Evolutionary conservation across 2,329 filamentous ascomycete genomes (phyloP).

Genomic region (Pseudopithomyces chartarum): DNA sequence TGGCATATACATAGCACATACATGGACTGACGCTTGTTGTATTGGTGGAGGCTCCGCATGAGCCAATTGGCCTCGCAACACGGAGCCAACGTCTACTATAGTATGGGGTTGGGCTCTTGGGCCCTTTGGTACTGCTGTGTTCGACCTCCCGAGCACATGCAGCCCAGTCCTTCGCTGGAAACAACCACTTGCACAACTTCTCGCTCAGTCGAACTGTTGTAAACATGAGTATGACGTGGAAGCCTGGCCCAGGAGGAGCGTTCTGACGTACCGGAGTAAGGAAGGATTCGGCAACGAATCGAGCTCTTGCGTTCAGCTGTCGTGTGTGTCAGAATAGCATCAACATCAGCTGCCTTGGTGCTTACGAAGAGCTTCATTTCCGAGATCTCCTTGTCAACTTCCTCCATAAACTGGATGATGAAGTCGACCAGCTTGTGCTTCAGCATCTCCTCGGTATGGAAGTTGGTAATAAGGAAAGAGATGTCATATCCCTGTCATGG

Average conservation of each 20-base stretch:
- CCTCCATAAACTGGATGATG: conserved; percentile 99
- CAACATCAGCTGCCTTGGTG: background rate
- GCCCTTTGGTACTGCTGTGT: background rate
- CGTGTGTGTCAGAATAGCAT: conserved; percentile 34
- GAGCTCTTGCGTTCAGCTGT: conserved; percentile 91
- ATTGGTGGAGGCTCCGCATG: background rate
- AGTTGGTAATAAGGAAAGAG: conserved; percentile 97
- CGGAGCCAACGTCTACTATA: background rate
- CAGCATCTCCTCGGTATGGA: conserved; percentile 97
- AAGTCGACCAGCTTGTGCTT: conserved; percentile 99
- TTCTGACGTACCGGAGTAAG: conserved; percentile 75
- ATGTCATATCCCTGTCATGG: conserved; percentile 86
- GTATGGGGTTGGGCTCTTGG: background rate
- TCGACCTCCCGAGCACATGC: background rate
- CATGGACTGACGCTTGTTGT: background rate
- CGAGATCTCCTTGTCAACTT: conserved; percentile 99
- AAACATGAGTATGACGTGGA: background rate
- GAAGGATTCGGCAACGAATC: conserved; percentile 98
- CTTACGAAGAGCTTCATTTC: conserved; percentile 99
- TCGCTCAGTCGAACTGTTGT: conserved; percentile 12
- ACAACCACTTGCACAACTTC: background rate
- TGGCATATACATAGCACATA: background rate
- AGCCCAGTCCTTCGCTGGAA: background rate
- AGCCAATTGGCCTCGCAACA: background rate
- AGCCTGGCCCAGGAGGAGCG: background rate